phyloP scores from a whole-genome alignment of 768 basidiomycete species.

The Russula sp. region DNA sequence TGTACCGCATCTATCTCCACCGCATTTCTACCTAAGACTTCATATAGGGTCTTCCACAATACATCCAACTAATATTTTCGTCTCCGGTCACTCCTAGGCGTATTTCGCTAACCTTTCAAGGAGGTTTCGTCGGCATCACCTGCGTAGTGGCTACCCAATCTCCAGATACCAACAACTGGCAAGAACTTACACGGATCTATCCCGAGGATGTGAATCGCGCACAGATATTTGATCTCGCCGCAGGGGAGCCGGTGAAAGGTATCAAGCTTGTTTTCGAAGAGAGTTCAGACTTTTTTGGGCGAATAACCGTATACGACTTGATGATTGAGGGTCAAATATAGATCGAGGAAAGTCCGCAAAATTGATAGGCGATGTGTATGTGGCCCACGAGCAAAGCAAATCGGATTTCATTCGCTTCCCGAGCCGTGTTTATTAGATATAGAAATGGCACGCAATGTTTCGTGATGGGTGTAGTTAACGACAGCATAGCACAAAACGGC shows the following conservation, averaged over 20 bases:
- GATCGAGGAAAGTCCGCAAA: neutral
- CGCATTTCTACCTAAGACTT: neutral
- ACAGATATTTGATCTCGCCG: conserved; percentile 53
- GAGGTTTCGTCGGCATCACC: conserved; percentile 71
- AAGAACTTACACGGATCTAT: conserved; percentile 46
- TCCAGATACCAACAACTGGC: conserved; percentile 39
- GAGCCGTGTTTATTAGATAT: neutral
- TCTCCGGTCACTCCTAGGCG: conserved; percentile 46
- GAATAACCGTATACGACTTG: conserved; percentile 68
- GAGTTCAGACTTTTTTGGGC: conserved; percentile 82
- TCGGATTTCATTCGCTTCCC: neutral
- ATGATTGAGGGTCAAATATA: conserved; percentile 18
- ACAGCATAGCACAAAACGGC: neutral
- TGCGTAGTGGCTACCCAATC: conserved; percentile 42
- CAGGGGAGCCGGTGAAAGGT: conserved; percentile 29
- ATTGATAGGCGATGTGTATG: neutral
- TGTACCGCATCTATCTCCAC: neutral
- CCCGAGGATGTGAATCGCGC: conserved; percentile 75
- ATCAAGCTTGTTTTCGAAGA: conserved; percentile 68
- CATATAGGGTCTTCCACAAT: conserved; percentile 69
- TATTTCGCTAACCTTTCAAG: conserved; percentile 69
- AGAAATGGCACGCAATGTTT: neutral
- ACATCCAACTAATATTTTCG: conserved; percentile 56
- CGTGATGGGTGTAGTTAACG: neutral
- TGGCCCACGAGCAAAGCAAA: neutral